Evolutionary conservation across 345 rosid species (phyloP).

Genomic region (Rhizophora mangle): DNA sequence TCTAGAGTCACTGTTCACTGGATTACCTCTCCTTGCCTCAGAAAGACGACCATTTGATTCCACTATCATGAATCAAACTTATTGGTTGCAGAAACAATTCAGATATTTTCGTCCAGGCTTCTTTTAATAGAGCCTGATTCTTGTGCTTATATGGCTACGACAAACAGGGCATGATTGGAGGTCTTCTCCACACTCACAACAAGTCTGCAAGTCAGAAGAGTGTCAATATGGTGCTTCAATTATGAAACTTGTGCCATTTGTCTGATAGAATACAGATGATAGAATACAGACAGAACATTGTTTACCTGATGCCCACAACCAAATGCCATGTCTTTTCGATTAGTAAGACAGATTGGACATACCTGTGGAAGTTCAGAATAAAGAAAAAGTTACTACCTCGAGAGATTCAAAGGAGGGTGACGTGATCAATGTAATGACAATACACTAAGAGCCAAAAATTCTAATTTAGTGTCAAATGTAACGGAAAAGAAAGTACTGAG

Average conservation of each 20-base stretch:
- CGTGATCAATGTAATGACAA: background rate
- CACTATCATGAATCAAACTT: background rate
- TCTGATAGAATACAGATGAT: background rate
- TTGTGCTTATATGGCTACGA: constrained; percentile 45
- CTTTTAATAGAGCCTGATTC: constrained; percentile 66
- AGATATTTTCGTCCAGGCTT: background rate
- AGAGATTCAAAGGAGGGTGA: background rate
- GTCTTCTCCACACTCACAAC: constrained; percentile 68
- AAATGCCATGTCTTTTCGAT: constrained; percentile 68
- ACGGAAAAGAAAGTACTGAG: background rate
- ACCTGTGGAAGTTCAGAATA: constrained; percentile 32
- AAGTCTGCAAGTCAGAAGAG: constrained; percentile 41
- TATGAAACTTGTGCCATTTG: background rate
- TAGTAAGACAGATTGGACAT: constrained; percentile 69
- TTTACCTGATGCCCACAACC: constrained; percentile 89
- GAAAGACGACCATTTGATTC: constrained; percentile 5
- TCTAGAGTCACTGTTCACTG: no score
- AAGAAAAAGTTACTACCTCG: background rate
- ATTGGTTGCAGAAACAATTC: background rate
- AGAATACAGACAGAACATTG: background rate
- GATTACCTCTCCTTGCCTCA: constrained; percentile 9
- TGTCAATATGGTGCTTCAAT: background rate
- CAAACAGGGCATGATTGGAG: constrained; percentile 69
- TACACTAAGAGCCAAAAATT: no score
- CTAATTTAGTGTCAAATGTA: background rate